These are phyloP conservation scores for Zychaea mexicana DNA, from an alignment of 371 early-diverging fungal species.

Conservation along the genomic window DNA sequence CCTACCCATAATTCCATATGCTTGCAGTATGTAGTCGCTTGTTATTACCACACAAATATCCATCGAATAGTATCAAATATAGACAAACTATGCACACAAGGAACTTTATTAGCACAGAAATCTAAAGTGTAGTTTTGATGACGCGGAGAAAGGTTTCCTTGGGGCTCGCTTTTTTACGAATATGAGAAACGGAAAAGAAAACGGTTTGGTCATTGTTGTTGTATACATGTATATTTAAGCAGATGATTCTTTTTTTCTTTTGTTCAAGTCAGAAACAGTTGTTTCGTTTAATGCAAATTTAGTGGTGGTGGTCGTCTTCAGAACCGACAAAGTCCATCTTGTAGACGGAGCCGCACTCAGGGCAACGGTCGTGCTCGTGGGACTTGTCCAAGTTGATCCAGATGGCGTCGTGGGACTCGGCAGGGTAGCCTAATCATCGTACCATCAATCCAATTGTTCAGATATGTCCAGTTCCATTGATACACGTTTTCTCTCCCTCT, in stretches of 20 bases:
- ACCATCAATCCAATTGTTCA: too few species aligned
- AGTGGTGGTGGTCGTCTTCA: constrained; percentile 50
- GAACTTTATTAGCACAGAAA: neutral
- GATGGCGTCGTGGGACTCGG: constrained; percentile 85
- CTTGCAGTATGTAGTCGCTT: too few species aligned
- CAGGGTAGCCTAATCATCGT: constrained; percentile 72
- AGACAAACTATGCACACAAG: neutral
- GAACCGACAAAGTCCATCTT: constrained; percentile 61
- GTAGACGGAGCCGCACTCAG: constrained; percentile 92
- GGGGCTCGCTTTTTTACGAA: neutral
- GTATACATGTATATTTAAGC: too few species aligned
- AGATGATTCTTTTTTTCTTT: neutral
- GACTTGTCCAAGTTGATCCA: constrained; percentile 80
- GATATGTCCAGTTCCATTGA: neutral
- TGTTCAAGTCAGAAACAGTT: neutral
- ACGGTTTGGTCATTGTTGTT: too few species aligned
- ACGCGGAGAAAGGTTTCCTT: neutral
- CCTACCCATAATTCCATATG: too few species aligned
- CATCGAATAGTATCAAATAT: too few species aligned
- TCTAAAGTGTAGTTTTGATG: too few species aligned
- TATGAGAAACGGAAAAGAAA: too few species aligned
- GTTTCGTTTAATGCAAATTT: neutral
- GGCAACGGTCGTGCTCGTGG: constrained; percentile 91
- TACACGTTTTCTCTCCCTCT: neutral
- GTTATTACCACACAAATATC: too few species aligned